phyloP scores from a whole-genome alignment of 805 yeast species.

The Hermanozyma aechmeae region DNA sequence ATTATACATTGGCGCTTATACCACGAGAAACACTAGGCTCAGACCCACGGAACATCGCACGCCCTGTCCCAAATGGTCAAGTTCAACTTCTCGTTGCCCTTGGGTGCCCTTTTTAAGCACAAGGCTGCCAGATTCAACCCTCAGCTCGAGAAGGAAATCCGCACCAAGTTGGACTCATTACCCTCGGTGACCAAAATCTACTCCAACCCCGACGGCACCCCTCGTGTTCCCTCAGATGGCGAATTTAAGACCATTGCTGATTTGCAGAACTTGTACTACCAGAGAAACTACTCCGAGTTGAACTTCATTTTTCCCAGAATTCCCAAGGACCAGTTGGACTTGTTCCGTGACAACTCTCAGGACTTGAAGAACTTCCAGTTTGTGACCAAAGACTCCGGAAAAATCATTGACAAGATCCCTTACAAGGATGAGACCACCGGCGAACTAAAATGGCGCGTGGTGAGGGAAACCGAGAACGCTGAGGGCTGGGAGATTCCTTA shows the following conservation, averaged over 20 bases:
- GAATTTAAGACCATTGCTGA: conserved; percentile 70
- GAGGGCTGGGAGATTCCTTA: conserved; percentile 83
- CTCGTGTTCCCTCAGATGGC: conserved; percentile 57
- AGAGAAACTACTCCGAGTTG: conserved; percentile 47
- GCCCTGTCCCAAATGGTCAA: conserved; percentile 18
- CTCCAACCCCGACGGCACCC: conserved; percentile 68
- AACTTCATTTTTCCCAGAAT: conserved; percentile 38
- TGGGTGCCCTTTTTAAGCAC: conserved; percentile 27
- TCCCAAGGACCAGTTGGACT: conserved; percentile 42
- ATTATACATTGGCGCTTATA: conserved; percentile 4
- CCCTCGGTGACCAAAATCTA: conserved; percentile 60
- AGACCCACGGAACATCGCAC: conserved; percentile 2
- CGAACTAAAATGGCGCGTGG: conserved; percentile 67
- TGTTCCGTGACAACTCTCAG: conserved; percentile 51
- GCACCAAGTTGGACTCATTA: conserved; percentile 49
- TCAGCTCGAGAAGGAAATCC: conserved; percentile 51
- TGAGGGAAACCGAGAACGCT: conserved; percentile 59
- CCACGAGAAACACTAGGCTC: conserved; percentile 1
- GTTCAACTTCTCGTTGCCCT: conserved; percentile 33
- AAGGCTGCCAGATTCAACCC: conserved; percentile 30
- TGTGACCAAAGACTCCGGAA: conserved; percentile 40
- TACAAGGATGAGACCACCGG: conserved; percentile 74
- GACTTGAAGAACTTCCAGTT: conserved; percentile 50
- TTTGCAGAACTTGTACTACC: conserved; percentile 50
- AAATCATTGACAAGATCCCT: conserved; percentile 76